Evolutionary conservation across 2,329 filamentous ascomycete species (phyloP).

Genomic region (Aureobasidium subglaciale): DNA sequence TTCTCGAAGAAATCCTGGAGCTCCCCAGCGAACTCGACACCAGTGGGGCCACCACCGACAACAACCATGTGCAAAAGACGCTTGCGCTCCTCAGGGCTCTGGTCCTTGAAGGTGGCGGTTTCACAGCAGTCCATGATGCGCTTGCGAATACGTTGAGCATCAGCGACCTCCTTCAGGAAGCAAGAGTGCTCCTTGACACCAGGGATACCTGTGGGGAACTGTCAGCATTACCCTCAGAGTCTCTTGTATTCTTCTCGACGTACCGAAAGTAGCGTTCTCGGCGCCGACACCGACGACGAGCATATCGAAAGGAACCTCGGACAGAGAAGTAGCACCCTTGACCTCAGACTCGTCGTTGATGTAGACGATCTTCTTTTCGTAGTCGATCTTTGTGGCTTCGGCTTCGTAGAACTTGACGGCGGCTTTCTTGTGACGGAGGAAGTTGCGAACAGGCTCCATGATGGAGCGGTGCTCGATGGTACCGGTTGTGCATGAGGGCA

Average conservation of each 20-base stretch:
- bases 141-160: constrained; percentile 93
- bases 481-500: constrained; percentile 95
- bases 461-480: constrained; percentile 98
- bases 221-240: background rate
- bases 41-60: constrained; percentile 78
- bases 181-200: constrained; percentile 92
- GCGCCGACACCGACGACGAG: constrained; percentile 94
- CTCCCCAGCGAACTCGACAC: constrained; percentile 97
- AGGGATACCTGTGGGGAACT: constrained; percentile 56
- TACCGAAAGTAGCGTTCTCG: constrained; percentile 95
- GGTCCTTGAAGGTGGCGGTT: constrained; percentile 96
- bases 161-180: constrained; percentile 96
- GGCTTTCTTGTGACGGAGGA: constrained; percentile 89
- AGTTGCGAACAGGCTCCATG: constrained; percentile 97
- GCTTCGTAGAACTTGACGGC: constrained; percentile 96
- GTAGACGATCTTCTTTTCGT: constrained; percentile 78
- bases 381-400: constrained; percentile 90
- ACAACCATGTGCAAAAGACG: constrained; percentile 96
- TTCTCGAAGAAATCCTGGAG: constrained; percentile 98
- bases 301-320: constrained; percentile 96
- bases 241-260: constrained; percentile 20
- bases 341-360: constrained; percentile 91
- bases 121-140: constrained; percentile 99
- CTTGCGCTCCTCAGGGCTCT: constrained; percentile 78
- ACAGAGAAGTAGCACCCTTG: constrained; percentile 73